Conservation (phyloP, 805 yeast species). For the Wickerhamiella musiphila region DNA sequence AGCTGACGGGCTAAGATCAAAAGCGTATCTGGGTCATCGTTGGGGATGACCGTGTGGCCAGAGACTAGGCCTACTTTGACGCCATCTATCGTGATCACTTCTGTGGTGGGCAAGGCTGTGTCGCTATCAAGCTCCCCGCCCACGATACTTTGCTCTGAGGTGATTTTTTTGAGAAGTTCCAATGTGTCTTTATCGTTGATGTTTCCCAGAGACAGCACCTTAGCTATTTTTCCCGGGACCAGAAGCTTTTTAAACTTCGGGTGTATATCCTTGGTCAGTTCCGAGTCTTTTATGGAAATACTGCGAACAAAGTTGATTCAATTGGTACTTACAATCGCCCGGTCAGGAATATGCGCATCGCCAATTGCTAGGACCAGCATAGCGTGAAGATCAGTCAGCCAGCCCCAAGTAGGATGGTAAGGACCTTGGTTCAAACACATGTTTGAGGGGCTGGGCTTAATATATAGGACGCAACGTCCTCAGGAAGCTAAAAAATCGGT, state of each 20-base stretch:
- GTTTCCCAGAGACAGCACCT: slow-evolving; percentile 75
- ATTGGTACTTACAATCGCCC: slow-evolving; percentile 41
- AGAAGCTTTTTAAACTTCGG: slow-evolving; percentile 52
- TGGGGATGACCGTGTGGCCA: slow-evolving; percentile 72
- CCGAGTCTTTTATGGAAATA: too few species aligned
- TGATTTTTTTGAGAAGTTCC: slow-evolving; percentile 44
- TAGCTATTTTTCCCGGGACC: slow-evolving; percentile 71
- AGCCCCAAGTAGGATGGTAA: too few species aligned
- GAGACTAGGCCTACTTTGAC: slow-evolving; percentile 71
- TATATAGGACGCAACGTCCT: too few species aligned
- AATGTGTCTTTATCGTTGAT: slow-evolving; percentile 46
- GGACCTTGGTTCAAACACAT: too few species aligned
- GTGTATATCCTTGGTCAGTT: slow-evolving; percentile 6
- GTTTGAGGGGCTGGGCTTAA: too few species aligned
- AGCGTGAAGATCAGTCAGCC: too few species aligned
- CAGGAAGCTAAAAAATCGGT: too few species aligned
- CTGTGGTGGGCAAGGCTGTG: slow-evolving; percentile 37
- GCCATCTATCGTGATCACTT: slow-evolving; percentile 49
- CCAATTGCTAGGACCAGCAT: slow-evolving; percentile 75
- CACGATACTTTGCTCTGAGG: slow-evolving; percentile 59
- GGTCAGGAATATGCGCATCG: slow-evolving; percentile 76
- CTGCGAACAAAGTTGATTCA: slow-evolving; percentile 2
- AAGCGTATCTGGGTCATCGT: slow-evolving; percentile 70
- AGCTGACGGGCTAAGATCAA: slow-evolving; percentile 71
- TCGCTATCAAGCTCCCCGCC: slow-evolving; percentile 66